Evolutionary conservation across 768 basidiomycete genomes (phyloP), one percentile per base, ranked within the genome.

Genomic region (Dioszegia hungarica): DNA sequence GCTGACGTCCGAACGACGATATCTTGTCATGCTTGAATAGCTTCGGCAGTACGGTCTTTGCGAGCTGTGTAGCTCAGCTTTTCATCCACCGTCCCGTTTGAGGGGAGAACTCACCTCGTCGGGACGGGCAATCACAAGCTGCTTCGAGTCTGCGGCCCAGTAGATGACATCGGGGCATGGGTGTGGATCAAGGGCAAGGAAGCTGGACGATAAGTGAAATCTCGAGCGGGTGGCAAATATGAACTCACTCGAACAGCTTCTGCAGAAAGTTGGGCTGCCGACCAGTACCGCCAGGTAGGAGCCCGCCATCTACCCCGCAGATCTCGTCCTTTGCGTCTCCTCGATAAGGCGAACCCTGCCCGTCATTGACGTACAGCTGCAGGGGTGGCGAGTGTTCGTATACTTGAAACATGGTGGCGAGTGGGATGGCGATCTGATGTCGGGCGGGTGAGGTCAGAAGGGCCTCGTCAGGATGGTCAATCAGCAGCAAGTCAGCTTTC

Each of bases 1-100:
- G 63, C 56, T 75, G 74, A 17, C 74, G 50, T n/a, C 70, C 70
- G 39, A 75, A 75, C 0, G 68, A 71, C n/a, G 72, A 54, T 9
- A 75, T 46, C 56, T 75, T 75, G 54, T 71, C 69, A 51, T 75
- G 74, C 60, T 75, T 75, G 69, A 66, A 75, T 17, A 73, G 60
- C 22, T 45, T 59, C 1, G 74, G 74, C n/a, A 75, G 57, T 9
- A 75, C 63, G 27, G 71, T 67, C 47, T 66, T 68, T 19, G 64
- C 69, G 31, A 75, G 62, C 65, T 70, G 47, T 17, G 33, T 15
- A 24, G 0, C 14, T 52, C 24, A 36, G 31, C 25, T 5, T n/a
- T 15, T 9, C 22, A n/a, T n/a, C n/a, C n/a, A n/a, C n/a, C n/a
- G n/a, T n/a, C n/a, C n/a, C n/a, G n/a, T n/a, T n/a, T n/a, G n/a